Conservation (phyloP, 2,329 filamentous ascomycete genomes). For the Stachybotrys chartarum region DNA sequence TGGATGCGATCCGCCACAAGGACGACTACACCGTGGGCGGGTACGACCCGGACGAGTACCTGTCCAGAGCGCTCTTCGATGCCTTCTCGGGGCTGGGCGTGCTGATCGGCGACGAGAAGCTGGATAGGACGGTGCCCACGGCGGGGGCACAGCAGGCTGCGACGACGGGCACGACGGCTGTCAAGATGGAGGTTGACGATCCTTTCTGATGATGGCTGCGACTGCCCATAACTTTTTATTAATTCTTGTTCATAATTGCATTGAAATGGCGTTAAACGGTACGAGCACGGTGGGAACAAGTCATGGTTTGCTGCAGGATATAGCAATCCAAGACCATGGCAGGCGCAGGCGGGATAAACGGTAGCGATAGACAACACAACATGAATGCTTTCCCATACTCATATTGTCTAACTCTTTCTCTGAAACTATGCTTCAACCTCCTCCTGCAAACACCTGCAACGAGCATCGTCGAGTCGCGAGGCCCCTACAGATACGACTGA, state of each 20-base stretch:
- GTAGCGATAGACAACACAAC: not conserved
- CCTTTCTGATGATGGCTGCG: constrained; percentile 24
- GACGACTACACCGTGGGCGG: constrained; percentile 67
- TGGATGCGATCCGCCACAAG: constrained; percentile 61
- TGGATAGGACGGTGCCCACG: constrained; percentile 25
- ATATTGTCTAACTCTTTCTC: not conserved
- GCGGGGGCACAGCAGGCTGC: constrained; percentile 28
- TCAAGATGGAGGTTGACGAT: constrained; percentile 43
- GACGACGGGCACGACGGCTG: constrained; percentile 19
- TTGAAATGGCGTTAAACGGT: no score
- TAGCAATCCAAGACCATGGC: not conserved
- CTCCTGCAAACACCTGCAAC: not conserved
- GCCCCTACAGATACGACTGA: no score
- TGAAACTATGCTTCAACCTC: not conserved
- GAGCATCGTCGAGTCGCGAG: not conserved
- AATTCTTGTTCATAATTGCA: no score
- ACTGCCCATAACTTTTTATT: not conserved
- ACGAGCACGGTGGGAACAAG: no score
- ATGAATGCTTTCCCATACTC: not conserved
- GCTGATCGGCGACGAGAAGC: constrained; percentile 74
- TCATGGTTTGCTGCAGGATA: not conserved
- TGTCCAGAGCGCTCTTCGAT: constrained; percentile 72
- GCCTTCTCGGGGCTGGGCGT: constrained; percentile 86
- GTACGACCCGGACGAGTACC: constrained; percentile 77
- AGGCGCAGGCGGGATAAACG: not conserved